Evolutionary conservation across 2,329 filamentous ascomycete species (phyloP).

Genomic region (Xenoacremonium recifei): DNA sequence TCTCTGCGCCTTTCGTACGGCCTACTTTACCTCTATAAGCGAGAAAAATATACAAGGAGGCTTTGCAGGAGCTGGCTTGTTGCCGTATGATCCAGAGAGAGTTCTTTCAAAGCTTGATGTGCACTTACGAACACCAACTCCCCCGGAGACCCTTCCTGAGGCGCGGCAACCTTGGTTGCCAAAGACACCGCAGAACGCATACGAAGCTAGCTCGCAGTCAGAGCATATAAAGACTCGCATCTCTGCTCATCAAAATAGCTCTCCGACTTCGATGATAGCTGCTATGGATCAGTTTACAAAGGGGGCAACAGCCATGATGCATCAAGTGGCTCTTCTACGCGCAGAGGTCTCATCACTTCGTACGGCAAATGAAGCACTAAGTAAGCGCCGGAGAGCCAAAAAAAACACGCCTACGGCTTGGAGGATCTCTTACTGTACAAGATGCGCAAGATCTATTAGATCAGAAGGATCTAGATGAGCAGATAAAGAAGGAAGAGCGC

Average conservation of each 20-base stretch:
- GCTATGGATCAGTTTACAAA: conserved; percentile 2
- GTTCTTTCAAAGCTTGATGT: background rate
- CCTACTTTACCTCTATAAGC: conserved; percentile 3
- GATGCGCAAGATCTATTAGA: conserved; percentile 1
- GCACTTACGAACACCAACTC: background rate
- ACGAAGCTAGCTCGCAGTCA: background rate
- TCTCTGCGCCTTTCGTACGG: conserved; percentile 1
- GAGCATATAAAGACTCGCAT: conserved; percentile 1
- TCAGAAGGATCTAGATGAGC: conserved; percentile 1
- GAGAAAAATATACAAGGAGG: background rate
- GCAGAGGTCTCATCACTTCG: conserved; percentile 1
- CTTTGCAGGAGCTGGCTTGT: conserved; percentile 9
- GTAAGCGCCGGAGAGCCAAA: background rate
- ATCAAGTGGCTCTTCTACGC: background rate
- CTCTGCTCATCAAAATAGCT: conserved; percentile 1
- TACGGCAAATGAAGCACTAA: background rate
- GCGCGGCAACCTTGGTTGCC: background rate
- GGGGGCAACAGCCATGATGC: conserved; percentile 1
- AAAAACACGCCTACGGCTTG: background rate
- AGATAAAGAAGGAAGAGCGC: too few relatives aligned
- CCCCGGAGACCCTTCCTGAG: background rate
- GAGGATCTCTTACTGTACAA: background rate
- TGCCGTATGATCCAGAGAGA: conserved; percentile 4
- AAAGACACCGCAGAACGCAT: conserved; percentile 1
- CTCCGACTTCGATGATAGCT: conserved; percentile 1